Percentiles rank a stretch among this genome's conserved stretches.
These are phyloP conservation scores for Stephania cephalantha DNA, from an alignment of 164 flowering plant genomes.

Conservation along the genomic window DNA sequence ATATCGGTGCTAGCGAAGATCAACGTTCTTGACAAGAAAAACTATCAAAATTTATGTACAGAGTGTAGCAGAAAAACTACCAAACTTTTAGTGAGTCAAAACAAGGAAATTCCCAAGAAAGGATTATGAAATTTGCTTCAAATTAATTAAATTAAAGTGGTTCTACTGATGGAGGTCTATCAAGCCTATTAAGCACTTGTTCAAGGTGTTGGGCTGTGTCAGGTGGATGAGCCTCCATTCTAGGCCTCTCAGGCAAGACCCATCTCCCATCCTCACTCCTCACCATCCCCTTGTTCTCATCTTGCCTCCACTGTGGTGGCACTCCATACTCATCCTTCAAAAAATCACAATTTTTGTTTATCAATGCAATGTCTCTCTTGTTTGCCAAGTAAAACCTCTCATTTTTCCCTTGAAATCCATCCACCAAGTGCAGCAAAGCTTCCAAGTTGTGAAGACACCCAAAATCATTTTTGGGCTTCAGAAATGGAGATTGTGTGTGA, in stretches of 20 bases:
- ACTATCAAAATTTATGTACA: too few relatives aligned
- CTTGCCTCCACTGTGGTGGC: constrained; percentile 74
- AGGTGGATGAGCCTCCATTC: constrained; percentile 53
- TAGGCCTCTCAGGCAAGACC: constrained; percentile 58
- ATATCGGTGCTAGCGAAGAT: too few relatives aligned
- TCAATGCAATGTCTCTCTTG: constrained; percentile 56
- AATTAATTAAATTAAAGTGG: too few relatives aligned
- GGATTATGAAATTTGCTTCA: too few relatives aligned
- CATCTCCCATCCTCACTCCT: constrained; percentile 58
- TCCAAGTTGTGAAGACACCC: constrained; percentile 56
- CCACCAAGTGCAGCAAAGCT: constrained; percentile 54
- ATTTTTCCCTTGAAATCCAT: constrained; percentile 58
- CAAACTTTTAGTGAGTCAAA: too few relatives aligned
- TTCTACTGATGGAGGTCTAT: constrained; percentile 1
- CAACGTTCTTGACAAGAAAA: too few relatives aligned
- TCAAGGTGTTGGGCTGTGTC: constrained; percentile 59
- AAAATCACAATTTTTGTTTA: constrained; percentile 59
- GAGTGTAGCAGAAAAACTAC: too few relatives aligned
- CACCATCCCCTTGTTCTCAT: constrained; percentile 81
- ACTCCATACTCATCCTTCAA: constrained; percentile 47
- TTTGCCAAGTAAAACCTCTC: constrained; percentile 29
- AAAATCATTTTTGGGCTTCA: constrained; percentile 32
- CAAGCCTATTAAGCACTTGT: constrained; percentile 31
- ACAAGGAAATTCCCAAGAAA: too few relatives aligned
- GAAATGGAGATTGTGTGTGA: constrained; percentile 44